phyloP scores from a whole-genome alignment of 352 stramenopile genomes.

The Globisporangium perplexum region DNA sequence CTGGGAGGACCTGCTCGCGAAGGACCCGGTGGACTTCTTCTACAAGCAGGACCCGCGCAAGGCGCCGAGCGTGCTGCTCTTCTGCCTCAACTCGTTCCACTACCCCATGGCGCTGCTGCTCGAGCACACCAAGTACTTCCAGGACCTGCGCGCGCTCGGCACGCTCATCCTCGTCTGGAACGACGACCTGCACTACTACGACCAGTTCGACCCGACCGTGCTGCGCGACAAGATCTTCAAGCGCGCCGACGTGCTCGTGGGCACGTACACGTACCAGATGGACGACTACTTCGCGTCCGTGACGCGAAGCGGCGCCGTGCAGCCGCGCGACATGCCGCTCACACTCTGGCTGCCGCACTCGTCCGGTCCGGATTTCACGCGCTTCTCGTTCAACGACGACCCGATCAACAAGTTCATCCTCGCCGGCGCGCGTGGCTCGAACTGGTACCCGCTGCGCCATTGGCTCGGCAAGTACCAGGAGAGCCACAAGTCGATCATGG shows the following conservation, averaged over 20 bases:
- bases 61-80: constrained; percentile 64
- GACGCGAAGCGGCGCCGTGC: constrained; percentile 22
- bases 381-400: constrained; percentile 52
- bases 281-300: constrained; percentile 71
- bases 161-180: constrained; percentile 74
- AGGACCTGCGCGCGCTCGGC: constrained; percentile 53
- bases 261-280: constrained; percentile 75
- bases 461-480: constrained; percentile 57
- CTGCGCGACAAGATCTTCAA: constrained; percentile 64
- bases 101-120: constrained; percentile 62
- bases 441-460: constrained; percentile 62
- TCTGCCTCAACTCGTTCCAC: constrained; percentile 73
- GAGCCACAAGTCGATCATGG: constrained; percentile 39
- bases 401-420: constrained; percentile 77
- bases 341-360: constrained; percentile 69
- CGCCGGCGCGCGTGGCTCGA: constrained; percentile 39
- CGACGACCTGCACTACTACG: constrained; percentile 75
- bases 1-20: constrained; percentile 61
- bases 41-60: constrained; percentile 56
- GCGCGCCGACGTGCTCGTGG: constrained; percentile 54
- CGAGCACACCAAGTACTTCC: constrained; percentile 58
- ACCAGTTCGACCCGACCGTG: constrained; percentile 60
- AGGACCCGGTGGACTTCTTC: constrained; percentile 50
- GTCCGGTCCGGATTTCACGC: constrained; percentile 54
- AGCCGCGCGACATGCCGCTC: constrained; percentile 53